Base-by-base conservation (phyloP, 192 early-diverging fungal genomes). In the Lobosporangium transversale region DNA sequence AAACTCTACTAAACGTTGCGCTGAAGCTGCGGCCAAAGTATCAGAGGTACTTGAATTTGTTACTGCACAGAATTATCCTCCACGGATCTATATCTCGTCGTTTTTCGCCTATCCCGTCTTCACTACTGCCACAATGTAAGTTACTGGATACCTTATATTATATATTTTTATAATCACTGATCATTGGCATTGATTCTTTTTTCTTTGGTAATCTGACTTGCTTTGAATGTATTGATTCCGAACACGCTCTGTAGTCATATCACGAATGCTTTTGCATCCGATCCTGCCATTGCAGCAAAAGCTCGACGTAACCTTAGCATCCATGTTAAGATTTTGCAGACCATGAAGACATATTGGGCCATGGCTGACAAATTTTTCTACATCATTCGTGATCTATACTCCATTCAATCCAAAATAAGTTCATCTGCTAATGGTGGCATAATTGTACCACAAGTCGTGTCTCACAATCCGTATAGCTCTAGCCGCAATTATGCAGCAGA, bases 351-450 rank as follows among this genome's bases (percentile, higher is more conserved):
- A 6, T 83, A 80, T 30, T 87, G 86, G 86, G 80, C 80, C 11
- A 87, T 84, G 68, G 80, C 84, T 0, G 81, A 80, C 49, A 87
- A 84, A 31, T 75, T 85, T 30, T 76, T 76, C 42, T 76, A 76
- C 32, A 76, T 76, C 32, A 76, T 76, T 58, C 73, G 73, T 6
- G 73, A 76, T 40, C 53, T 76, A 4, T 76, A 76, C 31, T 76
- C 73, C 37, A 76, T 76, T 23, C 73, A 76, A 53, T 76, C 73
- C 63, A 76, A 76, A 50, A 76, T 76, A 32, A 76, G 57, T 21
- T 66, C 73, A 0, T 74, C 70, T 4, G 47, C 63, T 3, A 58
- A 15, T 15, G 70, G 62, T 4, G 45, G 57, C 11, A 66, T 66
- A 21, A 45, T 75, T 58, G 70, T 66, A 23, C 63, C 63, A 18